Base-by-base conservation (phyloP, 345 rosid species). In the Lumnitzera littorea region DNA sequence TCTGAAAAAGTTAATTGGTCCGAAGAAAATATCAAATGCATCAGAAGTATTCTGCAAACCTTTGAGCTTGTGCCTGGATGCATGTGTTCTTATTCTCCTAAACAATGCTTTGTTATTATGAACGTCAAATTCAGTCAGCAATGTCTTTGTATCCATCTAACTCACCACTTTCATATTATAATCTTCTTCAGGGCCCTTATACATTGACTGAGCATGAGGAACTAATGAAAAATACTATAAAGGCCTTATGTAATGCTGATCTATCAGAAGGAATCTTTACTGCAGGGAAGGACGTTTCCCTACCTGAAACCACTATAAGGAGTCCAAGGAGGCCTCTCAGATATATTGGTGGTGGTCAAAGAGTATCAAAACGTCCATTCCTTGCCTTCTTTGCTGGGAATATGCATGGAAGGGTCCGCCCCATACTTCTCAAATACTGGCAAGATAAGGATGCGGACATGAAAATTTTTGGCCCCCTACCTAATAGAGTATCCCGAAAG, bases 371-470 rank as follows among this genome's bases (percentile, higher is more conserved):
- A 60, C 96, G 94, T 6, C 84, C 92, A 11, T 85, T 91, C 74
- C 92, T 89, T 12, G 91, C 96, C 60, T 91, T 89, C 80, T 91
- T 87, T 60, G 95, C 98, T 5, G 98, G 98, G 20, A 67, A 79
- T 58, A 81, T 76, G 91, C 98, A 92, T 23, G 96, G 96, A 11
- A 77, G 85, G 68, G 91, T 89, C 58, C 88, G 94, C 12, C 94
- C 98, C 36, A 65, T 9, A 25, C 98, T 92, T 53, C 78, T 92
- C 52, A 71, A 81, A 72, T 76, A 80, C 60, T 91, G 98, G 96
- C 79, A 71, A 58, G 74, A 84, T 63, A 89, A 82, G 62, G 96
- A 89, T 13, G 66, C 64, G 20, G 96, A 85, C 74, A 85, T 92
- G 98, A 87, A 65, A 80, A 82, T 92, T 41, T 87, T 80, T 63